Base-by-base conservation (phyloP, 176 grass and related monocot genomes). In the Areca catechu region DNA sequence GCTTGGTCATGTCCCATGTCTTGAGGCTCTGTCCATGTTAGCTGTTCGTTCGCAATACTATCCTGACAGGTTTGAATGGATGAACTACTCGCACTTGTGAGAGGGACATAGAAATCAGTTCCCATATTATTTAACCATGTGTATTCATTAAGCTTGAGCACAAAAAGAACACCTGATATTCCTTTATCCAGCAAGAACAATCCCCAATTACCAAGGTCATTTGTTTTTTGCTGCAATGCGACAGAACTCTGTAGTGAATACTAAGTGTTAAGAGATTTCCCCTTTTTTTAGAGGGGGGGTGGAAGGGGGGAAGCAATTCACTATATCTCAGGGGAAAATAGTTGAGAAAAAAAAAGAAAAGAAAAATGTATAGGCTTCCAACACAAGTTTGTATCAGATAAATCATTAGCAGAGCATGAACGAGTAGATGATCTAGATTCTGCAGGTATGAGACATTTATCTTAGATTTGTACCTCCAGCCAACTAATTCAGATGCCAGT, bases 121-220 rank as follows among this genome's bases (percentile, higher is more conserved):
- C 71, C 82, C 70, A 60, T 29, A 82, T 97, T 92, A 71, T 83
- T 97, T 54, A 92, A 76, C 87, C 87, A 97, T 27, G 77, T 88
- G 67, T 80, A 80, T 43, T 97, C 83, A 63, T 85, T 77, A 68
- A 97, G 83, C 78, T 97, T 92, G 28, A 97, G 77, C 53, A 83
- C 86, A 55, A 97, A 97, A 83, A 73, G 62, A 20, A 97, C 43
- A 70, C 78, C 76, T 15, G 81, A 74, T 79, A 79, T 76, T 48
- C 88, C 72, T 71, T 80, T 52, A 77, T 70, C 73, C 22, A 92
- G 25, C 52, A 65, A 55, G 69, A 97, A 88, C 53, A 82, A 77
- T 74, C 79, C 58, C 62, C 48, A 49, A 53, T 57, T 97, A 61
- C 93, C 93, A 61, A 50, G 34, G 61, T 81, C 87, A 81, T 84